Base-by-base conservation (phyloP, 208 protist species). In the Acanthamoeba sp. region DNA sequence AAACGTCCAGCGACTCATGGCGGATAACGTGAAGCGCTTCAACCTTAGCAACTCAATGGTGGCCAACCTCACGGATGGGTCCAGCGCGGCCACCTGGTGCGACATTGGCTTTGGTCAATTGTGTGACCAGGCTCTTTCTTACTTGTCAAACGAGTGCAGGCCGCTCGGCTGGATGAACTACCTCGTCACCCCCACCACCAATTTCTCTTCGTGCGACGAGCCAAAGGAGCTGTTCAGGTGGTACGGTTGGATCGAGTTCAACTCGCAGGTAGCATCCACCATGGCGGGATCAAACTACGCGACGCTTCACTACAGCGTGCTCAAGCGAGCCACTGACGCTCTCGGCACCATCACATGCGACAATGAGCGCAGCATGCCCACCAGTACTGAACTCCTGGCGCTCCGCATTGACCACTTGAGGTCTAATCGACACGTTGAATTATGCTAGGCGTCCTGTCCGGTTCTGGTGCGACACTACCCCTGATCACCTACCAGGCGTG, bases 131-230 rank as follows among this genome's bases (percentile, higher is more conserved):
- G n/a, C n/a, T n/a, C n/a, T n/a, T n/a, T n/a, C n/a, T n/a, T n/a
- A n/a, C n/a, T n/a, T n/a, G n/a, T n/a, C n/a, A n/a, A n/a, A n/a
- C n/a, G n/a, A n/a, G n/a, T 40, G 24, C 1, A 87, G 78, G 78
- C 78, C 78, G 16, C 29, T 87, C 5, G 78, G 45, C 29, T 62
- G n/a, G 45, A 87, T 87, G 78, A 59, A 34, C 45, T 87, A 87
- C 48, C 40, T 87, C n/a, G 78, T 87, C 20, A 40, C 29, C 5
- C 78, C 9, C 27, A 62, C 78, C 4, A 32, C 14, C 29, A 27
- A 40, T 45, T 59, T 87, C 24, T 62, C 78, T 4, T 62, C 78
- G 16, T 87, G 78, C 9, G 22, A 9, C 2, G 4, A 29, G 12
- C 45, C 48, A 1, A 29, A 34, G 45, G 45, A 24, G 0, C 7